Base-by-base conservation (phyloP, 495 filamentous ascomycete genomes). In the Staphylotrichum longicolle region DNA sequence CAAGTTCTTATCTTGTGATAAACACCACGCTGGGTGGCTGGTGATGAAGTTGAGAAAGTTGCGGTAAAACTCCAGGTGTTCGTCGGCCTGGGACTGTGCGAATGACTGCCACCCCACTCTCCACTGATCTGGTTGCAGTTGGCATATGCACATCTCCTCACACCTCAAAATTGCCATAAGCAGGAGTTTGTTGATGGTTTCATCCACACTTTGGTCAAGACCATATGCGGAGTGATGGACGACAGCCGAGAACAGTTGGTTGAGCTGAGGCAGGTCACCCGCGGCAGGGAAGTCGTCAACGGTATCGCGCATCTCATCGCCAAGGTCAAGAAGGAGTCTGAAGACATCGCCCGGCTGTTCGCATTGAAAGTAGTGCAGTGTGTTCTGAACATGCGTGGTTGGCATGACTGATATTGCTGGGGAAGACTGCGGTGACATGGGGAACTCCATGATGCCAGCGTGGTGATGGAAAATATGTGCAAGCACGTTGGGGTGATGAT, bases 11-110 rank as follows among this genome's bases (percentile, higher is more conserved):
- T 55, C 58, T 7, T 20, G 8, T 11, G 20, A 11, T 5, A 2
- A 7, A 3, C 11, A 20, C 9, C 6, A 1, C 32, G 34, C 11
- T 0, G 14, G 50, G 14, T 41, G 44, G 34, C 15, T 40, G 44
- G 40, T 4, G 42, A 61, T 33, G 42, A 48, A 48, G 5, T 14
- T 11, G 42, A 55, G 3, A 7, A 61, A 33, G 14, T 55, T n/a
- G 42, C 58, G 51, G 35, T 34, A 61, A 3, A 45, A 2, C 44
- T 61, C 58, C 9, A 61, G 51, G 34, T 54, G 58, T 4, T 61
- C 41, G 3, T 41, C 32, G 34, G 12, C 20, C 41, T 48, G 42
- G 51, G 27, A 47, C 20, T 48, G 49, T 3, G 34, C 15, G 1
- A 42, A 15, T 27, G 51, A 54, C 14, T 27, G 33, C 58, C 58